Conservation (phyloP, 768 basidiomycete genomes). For the Tricholoma bakamatsutake region DNA sequence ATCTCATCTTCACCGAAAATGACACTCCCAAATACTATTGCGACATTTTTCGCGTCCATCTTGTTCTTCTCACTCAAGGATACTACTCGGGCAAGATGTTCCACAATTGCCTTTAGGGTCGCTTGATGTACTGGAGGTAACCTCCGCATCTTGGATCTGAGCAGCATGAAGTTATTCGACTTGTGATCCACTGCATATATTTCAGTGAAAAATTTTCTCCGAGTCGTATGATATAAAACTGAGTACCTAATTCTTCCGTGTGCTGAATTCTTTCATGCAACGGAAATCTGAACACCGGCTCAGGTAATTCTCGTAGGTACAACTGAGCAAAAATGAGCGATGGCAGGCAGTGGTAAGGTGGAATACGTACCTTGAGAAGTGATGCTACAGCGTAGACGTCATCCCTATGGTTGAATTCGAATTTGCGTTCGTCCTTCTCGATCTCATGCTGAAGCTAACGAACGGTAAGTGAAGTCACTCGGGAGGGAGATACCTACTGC, state of each 20-base stretch:
- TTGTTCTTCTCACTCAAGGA: conserved; percentile 71
- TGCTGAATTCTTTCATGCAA: conserved; percentile 79
- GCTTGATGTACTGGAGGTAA: conserved; percentile 81
- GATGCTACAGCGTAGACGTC: conserved; percentile 84
- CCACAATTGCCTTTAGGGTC: conserved; percentile 72
- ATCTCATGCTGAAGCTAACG: conserved; percentile 77
- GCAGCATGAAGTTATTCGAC: conserved; percentile 61
- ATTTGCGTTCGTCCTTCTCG: conserved; percentile 74
- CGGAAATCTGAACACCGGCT: conserved; percentile 81
- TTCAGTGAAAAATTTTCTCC: not conserved
- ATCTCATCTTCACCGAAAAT: conserved; percentile 92
- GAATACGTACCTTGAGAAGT: conserved; percentile 62
- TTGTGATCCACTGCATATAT: conserved; percentile 58
- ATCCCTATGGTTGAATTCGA: conserved; percentile 65
- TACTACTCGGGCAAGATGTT: conserved; percentile 75
- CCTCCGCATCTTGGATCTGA: conserved; percentile 83
- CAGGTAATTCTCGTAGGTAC: conserved; percentile 83
- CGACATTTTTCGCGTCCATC: conserved; percentile 91
- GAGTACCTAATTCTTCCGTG: conserved; percentile 66
- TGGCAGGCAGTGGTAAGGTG: not conserved
- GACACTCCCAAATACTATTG: conserved; percentile 84
- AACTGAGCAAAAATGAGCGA: conserved; percentile 32
- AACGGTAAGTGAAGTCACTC: not conserved
- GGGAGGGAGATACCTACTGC: conserved; percentile 41
- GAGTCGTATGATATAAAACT: not conserved